Evolutionary conservation across 192 early-diverging fungal species (phyloP).

Genomic region (Linnemannia schmuckeri): DNA sequence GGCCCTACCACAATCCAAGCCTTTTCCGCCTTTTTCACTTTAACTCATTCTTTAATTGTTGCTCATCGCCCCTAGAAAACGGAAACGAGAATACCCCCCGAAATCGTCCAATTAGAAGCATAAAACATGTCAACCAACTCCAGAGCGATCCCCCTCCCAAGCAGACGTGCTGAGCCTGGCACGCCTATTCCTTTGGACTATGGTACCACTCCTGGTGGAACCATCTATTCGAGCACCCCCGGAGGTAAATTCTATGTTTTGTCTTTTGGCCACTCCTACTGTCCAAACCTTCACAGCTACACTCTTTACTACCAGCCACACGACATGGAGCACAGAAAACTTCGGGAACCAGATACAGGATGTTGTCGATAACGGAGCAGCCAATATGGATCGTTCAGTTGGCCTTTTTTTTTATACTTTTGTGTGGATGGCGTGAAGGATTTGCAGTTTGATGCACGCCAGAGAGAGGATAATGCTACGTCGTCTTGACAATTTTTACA

Average conservation of each 20-base stretch:
- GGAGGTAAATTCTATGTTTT: conserved; percentile 58
- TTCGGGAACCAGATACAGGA: background rate
- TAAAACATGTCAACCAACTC: conserved; percentile 57
- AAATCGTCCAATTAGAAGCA: conserved; percentile 45
- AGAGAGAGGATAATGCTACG: too few species aligned
- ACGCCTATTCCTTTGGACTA: conserved; percentile 66
- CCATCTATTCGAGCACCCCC: conserved; percentile 73
- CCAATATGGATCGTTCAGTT: background rate
- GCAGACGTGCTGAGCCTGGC: conserved; percentile 65
- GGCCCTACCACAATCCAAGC: background rate
- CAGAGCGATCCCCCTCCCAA: conserved; percentile 61
- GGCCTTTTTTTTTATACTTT: too few species aligned
- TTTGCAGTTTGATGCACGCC: too few species aligned
- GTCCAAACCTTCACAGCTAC: background rate
- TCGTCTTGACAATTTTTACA: too few species aligned
- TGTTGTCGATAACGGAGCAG: background rate
- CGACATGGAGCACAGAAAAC: background rate
- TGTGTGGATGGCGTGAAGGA: too few species aligned
- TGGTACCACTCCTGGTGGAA: conserved; percentile 72
- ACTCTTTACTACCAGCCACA: background rate
- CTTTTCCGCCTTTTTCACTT: background rate
- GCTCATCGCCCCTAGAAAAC: conserved; percentile 36
- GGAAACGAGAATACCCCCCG: conserved; percentile 52
- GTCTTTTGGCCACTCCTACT: background rate
- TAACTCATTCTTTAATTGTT: conserved; percentile 32